phyloP scores from a whole-genome alignment of 176 grass and related monocot genomes.

The Coix lacrymajobi region DNA sequence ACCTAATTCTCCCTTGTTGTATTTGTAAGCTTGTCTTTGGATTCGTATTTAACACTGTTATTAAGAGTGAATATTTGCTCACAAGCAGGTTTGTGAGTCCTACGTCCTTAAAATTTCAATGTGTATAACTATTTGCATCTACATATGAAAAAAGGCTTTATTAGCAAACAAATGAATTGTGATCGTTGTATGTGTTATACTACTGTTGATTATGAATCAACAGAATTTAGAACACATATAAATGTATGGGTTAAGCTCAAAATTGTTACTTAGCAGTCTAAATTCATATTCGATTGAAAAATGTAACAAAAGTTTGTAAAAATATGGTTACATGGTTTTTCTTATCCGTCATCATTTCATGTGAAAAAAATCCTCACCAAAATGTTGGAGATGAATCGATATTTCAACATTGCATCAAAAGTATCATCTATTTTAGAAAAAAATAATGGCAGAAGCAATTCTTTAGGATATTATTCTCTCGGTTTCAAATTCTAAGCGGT shows the following conservation, averaged over 20 bases:
- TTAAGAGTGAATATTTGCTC: not conserved
- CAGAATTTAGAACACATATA: rapidly evolving
- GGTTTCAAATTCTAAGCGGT: too few relatives aligned
- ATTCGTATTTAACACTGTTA: not conserved
- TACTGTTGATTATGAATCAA: not conserved
- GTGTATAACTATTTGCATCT: not conserved
- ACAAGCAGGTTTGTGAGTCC: not conserved
- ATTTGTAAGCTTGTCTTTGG: not conserved
- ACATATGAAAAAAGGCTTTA: not conserved
- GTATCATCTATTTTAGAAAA: too few relatives aligned
- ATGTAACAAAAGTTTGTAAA: too few relatives aligned
- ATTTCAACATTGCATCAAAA: not conserved
- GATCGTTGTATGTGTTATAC: not conserved
- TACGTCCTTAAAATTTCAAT: not conserved
- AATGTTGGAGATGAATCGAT: not conserved
- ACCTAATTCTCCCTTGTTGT: too few relatives aligned
- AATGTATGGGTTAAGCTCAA: not conserved
- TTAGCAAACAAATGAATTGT: not conserved
- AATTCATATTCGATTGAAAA: too few relatives aligned
- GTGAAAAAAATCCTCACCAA: not conserved
- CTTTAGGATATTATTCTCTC: not conserved
- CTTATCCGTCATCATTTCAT: not conserved
- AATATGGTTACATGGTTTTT: not conserved
- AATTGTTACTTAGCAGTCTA: not conserved
- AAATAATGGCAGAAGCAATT: not conserved